Conservation (phyloP, 23 red algal species). For the Chondrus crispus region DNA sequence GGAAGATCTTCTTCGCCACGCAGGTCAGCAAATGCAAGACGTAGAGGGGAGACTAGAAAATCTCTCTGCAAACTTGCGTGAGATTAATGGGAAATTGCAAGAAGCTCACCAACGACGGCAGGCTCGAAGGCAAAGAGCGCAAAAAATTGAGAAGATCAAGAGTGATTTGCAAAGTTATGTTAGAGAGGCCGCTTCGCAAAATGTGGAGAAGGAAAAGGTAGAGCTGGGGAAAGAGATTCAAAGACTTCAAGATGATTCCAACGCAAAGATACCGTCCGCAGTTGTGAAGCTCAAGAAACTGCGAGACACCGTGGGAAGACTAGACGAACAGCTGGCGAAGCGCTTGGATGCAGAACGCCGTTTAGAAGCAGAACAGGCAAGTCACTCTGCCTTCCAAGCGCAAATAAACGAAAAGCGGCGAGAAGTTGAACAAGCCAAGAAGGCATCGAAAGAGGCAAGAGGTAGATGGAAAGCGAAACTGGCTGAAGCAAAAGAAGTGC, state of each 20-base stretch:
- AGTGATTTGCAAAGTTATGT: slow-evolving; percentile 3
- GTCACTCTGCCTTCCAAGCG: not conserved
- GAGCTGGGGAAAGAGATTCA: not conserved
- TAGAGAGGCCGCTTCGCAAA: not conserved
- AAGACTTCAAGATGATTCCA: not conserved
- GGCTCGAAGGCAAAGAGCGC: not conserved
- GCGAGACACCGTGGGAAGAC: not conserved
- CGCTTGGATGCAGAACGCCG: not conserved
- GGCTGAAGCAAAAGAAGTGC: slow-evolving; percentile 1
- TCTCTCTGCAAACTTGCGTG: not conserved
- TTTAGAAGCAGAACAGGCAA: not conserved
- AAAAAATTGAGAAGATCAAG: slow-evolving; percentile 5
- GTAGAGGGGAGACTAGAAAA: not conserved
- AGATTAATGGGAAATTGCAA: slow-evolving; percentile 16
- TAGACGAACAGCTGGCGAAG: not conserved
- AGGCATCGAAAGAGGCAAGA: not conserved
- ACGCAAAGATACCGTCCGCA: not conserved
- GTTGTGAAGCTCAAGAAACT: not conserved
- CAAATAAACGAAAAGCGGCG: slow-evolving; percentile 24
- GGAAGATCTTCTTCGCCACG: slow-evolving; percentile 17
- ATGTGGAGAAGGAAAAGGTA: not conserved
- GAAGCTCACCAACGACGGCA: not conserved
- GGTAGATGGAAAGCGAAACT: not conserved
- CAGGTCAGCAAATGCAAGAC: slow-evolving; percentile 3
- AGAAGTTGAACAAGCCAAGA: slow-evolving; percentile 16